Conservation (phyloP, 768 basidiomycete genomes). For the Leccinum ochraceum region DNA sequence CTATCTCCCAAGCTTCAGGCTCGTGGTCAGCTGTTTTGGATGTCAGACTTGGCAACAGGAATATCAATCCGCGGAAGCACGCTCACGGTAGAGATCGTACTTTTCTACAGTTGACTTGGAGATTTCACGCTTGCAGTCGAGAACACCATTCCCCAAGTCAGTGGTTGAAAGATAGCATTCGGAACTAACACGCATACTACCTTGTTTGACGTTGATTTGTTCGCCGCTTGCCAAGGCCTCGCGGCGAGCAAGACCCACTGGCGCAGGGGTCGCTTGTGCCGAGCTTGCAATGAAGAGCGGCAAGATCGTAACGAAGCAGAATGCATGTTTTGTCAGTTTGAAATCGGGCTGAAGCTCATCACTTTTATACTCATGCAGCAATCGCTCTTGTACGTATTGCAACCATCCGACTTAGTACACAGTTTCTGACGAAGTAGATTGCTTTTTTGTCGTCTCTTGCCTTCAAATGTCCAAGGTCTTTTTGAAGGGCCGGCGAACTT, state of each 20-base stretch:
- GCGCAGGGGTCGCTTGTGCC: not conserved
- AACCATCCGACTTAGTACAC: not conserved
- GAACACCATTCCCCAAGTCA: too few species aligned
- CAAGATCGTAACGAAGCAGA: not conserved
- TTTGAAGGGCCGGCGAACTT: not conserved
- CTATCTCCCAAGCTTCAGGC: too few species aligned
- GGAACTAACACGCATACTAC: not conserved
- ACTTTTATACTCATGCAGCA: not conserved
- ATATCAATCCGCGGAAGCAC: too few species aligned
- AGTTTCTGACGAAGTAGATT: not conserved
- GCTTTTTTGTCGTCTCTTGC: not conserved
- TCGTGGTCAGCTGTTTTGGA: too few species aligned
- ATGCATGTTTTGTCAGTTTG: not conserved
- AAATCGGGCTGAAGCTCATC: not conserved
- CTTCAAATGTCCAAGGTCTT: not conserved
- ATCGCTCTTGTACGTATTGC: not conserved
- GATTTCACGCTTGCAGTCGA: too few species aligned
- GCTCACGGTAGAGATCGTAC: too few species aligned
- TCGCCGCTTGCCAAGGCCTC: not conserved
- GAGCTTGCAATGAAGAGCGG: slow-evolving; percentile 1
- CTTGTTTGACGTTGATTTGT: not conserved
- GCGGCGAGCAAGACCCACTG: not conserved
- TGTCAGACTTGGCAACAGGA: too few species aligned
- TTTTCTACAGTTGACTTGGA: too few species aligned
- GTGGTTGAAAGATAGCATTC: not conserved